A percentile compares a stretch with the other conserved stretches of the same genome.
phyloP scores from a whole-genome alignment of 495 filamentous ascomycete species.

The Penicillium waksmanii region DNA sequence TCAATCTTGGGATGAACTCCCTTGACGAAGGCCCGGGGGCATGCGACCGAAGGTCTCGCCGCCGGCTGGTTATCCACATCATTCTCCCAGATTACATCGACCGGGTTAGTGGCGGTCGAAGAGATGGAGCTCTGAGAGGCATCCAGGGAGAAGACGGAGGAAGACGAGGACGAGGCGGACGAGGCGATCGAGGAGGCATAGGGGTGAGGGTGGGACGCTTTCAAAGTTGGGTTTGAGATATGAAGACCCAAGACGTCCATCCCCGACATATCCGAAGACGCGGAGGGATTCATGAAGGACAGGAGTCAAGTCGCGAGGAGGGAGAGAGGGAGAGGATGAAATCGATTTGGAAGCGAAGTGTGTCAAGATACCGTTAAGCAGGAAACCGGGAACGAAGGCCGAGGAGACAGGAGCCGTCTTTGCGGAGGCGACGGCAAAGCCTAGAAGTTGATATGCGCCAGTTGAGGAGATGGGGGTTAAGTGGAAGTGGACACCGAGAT shows the following conservation, averaged over 20 bases:
- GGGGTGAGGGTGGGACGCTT: constrained; percentile 52
- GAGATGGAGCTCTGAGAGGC: constrained; percentile 57
- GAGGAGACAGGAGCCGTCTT: constrained; percentile 52
- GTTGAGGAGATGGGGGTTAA: constrained; percentile 21
- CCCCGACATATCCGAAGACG: constrained; percentile 49
- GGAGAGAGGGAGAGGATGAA: constrained; percentile 26
- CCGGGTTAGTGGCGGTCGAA: constrained; percentile 48
- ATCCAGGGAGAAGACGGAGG: constrained; percentile 82
- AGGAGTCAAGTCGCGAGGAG: constrained; percentile 3
- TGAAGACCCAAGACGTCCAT: constrained; percentile 55
- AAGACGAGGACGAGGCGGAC: constrained; percentile 73
- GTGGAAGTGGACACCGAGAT: neutral
- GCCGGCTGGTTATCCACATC: constrained; percentile 39
- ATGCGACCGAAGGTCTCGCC: constrained; percentile 27
- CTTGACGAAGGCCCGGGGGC: constrained; percentile 36
- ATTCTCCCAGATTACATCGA: constrained; percentile 55
- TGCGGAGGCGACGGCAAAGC: constrained; percentile 53
- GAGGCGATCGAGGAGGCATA: constrained; percentile 72
- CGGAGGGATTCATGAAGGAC: constrained; percentile 29
- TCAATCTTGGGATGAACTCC: constrained; percentile 38
- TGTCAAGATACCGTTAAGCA: constrained; percentile 51
- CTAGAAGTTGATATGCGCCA: constrained; percentile 41
- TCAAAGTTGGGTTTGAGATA: constrained; percentile 45
- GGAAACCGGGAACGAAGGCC: constrained; percentile 52
- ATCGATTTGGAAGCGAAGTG: constrained; percentile 43